Percentiles rank a stretch among this genome's conserved stretches.
phyloP scores from a whole-genome alignment of 1,284 basidiomycete genomes.

The Meripilus lineatus region DNA sequence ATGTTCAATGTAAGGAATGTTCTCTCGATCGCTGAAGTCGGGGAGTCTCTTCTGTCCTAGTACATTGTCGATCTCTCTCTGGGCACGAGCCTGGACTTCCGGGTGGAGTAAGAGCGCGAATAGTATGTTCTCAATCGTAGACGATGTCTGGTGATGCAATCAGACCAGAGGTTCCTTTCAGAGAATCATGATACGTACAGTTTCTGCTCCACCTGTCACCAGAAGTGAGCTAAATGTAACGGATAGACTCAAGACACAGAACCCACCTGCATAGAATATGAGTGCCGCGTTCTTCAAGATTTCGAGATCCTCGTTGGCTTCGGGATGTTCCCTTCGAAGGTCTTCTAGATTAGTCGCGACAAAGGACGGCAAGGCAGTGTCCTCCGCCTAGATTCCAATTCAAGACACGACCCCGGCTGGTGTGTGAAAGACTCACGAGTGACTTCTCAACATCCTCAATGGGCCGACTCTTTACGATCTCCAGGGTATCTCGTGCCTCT shows the following conservation, averaged over 20 bases:
- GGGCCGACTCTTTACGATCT: no score
- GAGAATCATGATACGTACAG: no score
- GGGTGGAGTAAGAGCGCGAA: no score
- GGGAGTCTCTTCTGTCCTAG: slow-evolving; percentile 35
- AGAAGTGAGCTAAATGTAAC: no score
- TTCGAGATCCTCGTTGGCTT: not conserved
- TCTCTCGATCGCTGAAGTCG: slow-evolving; percentile 31
- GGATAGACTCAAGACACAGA: no score
- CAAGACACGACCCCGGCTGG: no score
- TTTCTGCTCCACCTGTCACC: no score
- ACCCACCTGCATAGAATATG: not conserved
- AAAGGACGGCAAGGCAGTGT: not conserved
- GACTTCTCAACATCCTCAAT: no score
- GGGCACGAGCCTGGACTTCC: slow-evolving; percentile 31
- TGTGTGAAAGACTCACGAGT: no score
- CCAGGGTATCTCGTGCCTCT: no score
- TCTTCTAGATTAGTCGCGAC: not conserved
- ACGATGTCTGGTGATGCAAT: slow-evolving; percentile 34
- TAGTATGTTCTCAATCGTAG: slow-evolving; percentile 34
- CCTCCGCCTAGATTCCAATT: not conserved
- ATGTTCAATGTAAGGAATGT: slow-evolving; percentile 35
- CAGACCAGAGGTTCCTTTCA: no score
- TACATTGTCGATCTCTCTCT: slow-evolving; percentile 36
- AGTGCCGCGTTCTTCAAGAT: not conserved
- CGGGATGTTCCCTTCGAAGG: not conserved